Base-by-base conservation (phyloP, 2,329 filamentous ascomycete genomes). In the Cladophialophora psammophila region DNA sequence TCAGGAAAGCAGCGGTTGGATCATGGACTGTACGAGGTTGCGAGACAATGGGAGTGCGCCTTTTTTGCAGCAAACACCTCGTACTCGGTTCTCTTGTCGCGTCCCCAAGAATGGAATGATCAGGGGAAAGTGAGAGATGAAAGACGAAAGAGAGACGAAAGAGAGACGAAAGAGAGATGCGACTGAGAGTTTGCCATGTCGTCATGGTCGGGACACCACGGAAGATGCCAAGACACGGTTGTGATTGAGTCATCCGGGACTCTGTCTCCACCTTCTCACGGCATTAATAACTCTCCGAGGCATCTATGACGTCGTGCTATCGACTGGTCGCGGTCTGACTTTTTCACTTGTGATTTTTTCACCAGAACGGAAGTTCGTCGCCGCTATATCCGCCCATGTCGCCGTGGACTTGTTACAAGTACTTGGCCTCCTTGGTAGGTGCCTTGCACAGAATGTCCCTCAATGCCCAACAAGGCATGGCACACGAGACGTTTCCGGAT, bases 301-400 rank as follows among this genome's bases (percentile, higher is more conserved):
- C 20, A 12, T 5, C 45, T 10, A 50, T 50, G 45, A 50, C 45
- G 45, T 50, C 45, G 45, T 50, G 45, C 45, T 5, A 26, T 26
- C 26, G 26, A 26, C 26, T 3, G 26, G 26, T 26, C 26, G 3
- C 26, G 2, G 2, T 26, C 26, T 26, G 3, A 26, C 26, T 26
- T 26, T 26, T 26, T 26, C 26, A 26, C 26, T 26, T 26, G 26
- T 26, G 26, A 26, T 26, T 26, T 26, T 26, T 26, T 26, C 26
- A 26, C 26, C 26, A 26, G 26, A 2, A 26, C 26, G 26, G 26
- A 26, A 26, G 26, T 13, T 8, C 15, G 18, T 50, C 18, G 20
- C 45, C 45, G 45, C 13, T 50, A 50, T 50, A 50, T 50, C 45
- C 45, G 45, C 10, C 20, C 6, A 50, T 31, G 45, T 50, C 20